phyloP scores from a whole-genome alignment of 768 basidiomycete species.

The Agaricus sinodeliciosus region DNA sequence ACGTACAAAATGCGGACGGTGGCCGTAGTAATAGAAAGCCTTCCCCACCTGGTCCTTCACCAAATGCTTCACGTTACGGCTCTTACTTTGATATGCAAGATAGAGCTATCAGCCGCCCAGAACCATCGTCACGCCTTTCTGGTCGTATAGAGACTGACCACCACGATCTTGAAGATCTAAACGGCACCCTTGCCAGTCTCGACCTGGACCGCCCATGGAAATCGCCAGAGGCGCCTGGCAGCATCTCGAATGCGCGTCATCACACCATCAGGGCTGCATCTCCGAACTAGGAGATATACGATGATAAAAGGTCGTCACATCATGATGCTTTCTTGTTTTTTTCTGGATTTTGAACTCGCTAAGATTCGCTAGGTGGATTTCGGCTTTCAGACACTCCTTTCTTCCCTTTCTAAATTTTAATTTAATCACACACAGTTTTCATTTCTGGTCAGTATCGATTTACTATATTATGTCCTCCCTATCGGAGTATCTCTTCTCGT shows the following conservation, averaged over 20 bases:
- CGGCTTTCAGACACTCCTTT: constrained; percentile 9
- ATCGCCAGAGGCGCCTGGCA: constrained; percentile 15
- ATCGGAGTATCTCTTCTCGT: background rate
- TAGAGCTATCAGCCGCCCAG: constrained; percentile 33
- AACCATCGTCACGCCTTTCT: constrained; percentile 47
- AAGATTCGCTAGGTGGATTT: constrained; percentile 21
- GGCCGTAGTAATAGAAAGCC: constrained; percentile 23
- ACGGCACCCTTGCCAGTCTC: constrained; percentile 71
- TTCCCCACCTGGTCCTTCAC: constrained; percentile 37
- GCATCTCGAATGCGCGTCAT: constrained; percentile 4
- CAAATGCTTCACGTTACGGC: constrained; percentile 39
- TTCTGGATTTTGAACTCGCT: constrained; percentile 26
- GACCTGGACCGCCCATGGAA: constrained; percentile 46
- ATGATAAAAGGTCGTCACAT: constrained; percentile 9
- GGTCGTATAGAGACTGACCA: constrained; percentile 38
- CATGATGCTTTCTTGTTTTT: constrained; percentile 20
- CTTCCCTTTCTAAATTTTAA: constrained; percentile 11
- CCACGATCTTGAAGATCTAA: constrained; percentile 55
- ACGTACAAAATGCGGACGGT: constrained; percentile 16
- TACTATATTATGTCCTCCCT: constrained; percentile 9
- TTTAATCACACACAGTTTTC: constrained; percentile 7
- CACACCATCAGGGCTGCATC: constrained; percentile 12
- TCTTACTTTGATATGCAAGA: constrained; percentile 38
- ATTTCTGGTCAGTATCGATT: constrained; percentile 2
- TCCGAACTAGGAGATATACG: constrained; percentile 11